Base-by-base conservation (phyloP, 2,329 filamentous ascomycete genomes). In the Colletotrichum endophyticum region DNA sequence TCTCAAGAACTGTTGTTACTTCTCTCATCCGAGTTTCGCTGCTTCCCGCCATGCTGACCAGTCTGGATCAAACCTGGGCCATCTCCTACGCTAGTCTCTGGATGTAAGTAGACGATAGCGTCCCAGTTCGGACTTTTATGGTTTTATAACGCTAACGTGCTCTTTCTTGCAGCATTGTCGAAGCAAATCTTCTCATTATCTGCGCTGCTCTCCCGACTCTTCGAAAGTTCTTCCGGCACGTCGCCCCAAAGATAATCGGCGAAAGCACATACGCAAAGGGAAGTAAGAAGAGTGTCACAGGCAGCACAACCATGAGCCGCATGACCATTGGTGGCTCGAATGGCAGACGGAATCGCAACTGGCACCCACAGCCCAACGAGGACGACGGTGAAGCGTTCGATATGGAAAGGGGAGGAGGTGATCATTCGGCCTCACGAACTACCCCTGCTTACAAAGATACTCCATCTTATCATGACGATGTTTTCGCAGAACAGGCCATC, bases 171-270 rank as follows among this genome's bases (percentile, higher is more conserved):
- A 85, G 84, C 30, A 82, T 84, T 63, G 78, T 85, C 28, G 84
- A 86, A 72, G 79, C 82, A 8, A 85, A 86, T 49, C 80, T 86
- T 2, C 75, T 85, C 44, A 78, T 86, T 30, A 82, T 86, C 13
- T 85, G 84, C 75, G 83, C 84, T 19, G 83, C 83, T 13, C 71
- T 86, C 6, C 83, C 84, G n/a, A 85, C 84, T 12, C 77, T 86
- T 19, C 82, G 83, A 11, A 81, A 81, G 3, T 86, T 85, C 72
- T 80, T 85, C 27, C 78, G 80, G 7, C 83, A 85, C 66, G 78
- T 81, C 9, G 80, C 80, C 19, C 81, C 81, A 28, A 73, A 70
- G 28, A 64, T 76, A 28, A 70, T 76, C 30, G 74, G 74, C 66
- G 74, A 70, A 36, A 76, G 70, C 59, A 59, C 53, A 22, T 69